Evolutionary conservation across 306 rosid species (phyloP), one percentile per base, ranked within the genome.

Genomic region (Glycine tomentella): DNA sequence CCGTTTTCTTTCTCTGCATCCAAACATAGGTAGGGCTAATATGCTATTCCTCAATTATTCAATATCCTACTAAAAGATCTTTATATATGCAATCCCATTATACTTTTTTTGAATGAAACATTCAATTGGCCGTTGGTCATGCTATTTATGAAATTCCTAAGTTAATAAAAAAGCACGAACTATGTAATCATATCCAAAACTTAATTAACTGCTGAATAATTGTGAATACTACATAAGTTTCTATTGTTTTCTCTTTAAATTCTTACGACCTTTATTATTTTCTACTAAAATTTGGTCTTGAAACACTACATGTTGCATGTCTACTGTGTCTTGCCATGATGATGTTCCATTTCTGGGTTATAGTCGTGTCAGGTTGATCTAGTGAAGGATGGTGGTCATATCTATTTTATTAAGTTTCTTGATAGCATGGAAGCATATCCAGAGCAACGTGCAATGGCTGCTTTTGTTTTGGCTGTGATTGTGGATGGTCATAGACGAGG

Each of bases 301-400:
- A 69, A 85, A 64, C 46, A 67, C 75, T 70, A n/a, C 53, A 5
- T 68, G 46, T 20, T 42, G 11, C 16, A 53, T 77, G 53, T 75
- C 52, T 69, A 57, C 62, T 31, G 20, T 65, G 58, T 84, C 53
- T 16, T 75, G 65, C 75, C 72, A 66, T 80, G 49, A 61, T 74
- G 52, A 12, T 86, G 62, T 82, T 80, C 78, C 25, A 57, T 84
- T 75, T 65, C 79, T 65, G 87, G 83, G 79, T 87, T 74, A 68
- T 83, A 96, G 99, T 96, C 99, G 40, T 96, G 99, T 75, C 99
- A 96, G 91, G 94, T 91, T 83, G 99, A 96, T 93, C 87, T 96
- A 68, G 99, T 93, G 64, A 96, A 96, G 91, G 99, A 96, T 81
- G 93, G 91, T 38, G 97, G 99, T 49, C 99, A 93, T 85, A 87